These are phyloP conservation scores for Anthostomella pinea DNA, from an alignment of 2,329 filamentous ascomycete genomes.

Conservation along the genomic window DNA sequence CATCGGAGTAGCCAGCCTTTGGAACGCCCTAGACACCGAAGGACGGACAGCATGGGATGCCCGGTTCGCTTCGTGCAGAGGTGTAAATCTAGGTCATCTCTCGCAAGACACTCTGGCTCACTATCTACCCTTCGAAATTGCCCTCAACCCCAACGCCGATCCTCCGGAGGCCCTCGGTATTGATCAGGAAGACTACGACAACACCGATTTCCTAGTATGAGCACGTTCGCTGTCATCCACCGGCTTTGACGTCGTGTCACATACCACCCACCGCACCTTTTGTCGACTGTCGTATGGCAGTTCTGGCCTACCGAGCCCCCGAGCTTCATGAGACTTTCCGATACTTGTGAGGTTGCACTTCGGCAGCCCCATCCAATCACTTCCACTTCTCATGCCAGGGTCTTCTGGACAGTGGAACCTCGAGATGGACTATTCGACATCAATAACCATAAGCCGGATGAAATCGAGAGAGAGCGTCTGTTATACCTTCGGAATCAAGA, in stretches of 20 bases:
- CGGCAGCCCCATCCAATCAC: too few species aligned
- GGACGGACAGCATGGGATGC: conserved; percentile 16
- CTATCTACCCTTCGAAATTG: conserved; percentile 19
- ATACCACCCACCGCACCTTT: conserved; percentile 1
- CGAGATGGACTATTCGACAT: too few species aligned
- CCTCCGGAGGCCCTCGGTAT: conserved; percentile 29
- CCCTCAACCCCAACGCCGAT: conserved; percentile 22
- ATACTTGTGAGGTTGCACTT: too few species aligned
- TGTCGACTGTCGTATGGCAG: background rate
- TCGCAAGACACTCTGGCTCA: conserved; percentile 17
- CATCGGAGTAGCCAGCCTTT: conserved; percentile 20
- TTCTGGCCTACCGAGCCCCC: too few species aligned
- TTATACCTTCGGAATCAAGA: too few species aligned
- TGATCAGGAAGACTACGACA: conserved; percentile 20
- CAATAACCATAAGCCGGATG: too few species aligned
- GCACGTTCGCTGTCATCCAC: too few species aligned
- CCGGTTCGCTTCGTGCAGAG: conserved; percentile 19
- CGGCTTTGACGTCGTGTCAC: conserved; percentile 1
- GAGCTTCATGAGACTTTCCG: too few species aligned
- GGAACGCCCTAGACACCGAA: conserved; percentile 20
- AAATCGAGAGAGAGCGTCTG: too few species aligned
- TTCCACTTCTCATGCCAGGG: too few species aligned
- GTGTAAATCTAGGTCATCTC: conserved; percentile 8
- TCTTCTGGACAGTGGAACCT: too few species aligned
- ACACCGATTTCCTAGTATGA: conserved; percentile 8